These are phyloP conservation scores for Tetracladium setigerum DNA, from an alignment of 495 filamentous ascomycete species.

Conservation along the genomic window DNA sequence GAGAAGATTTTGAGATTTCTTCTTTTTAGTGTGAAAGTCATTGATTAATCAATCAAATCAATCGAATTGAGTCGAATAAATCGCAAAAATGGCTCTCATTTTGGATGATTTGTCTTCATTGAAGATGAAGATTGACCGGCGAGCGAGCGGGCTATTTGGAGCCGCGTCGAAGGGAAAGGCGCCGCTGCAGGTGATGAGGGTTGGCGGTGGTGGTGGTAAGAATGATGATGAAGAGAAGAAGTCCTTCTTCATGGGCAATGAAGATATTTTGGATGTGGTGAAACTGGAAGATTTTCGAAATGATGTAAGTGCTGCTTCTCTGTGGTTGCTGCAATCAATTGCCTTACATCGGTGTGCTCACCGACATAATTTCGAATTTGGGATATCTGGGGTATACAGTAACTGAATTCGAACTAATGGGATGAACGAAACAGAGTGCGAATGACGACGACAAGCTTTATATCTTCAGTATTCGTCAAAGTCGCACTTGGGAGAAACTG, in stretches of 20 bases:
- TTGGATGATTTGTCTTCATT: neutral
- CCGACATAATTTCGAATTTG: too few relatives aligned
- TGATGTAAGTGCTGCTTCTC: neutral
- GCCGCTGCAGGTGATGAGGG: constrained; percentile 1
- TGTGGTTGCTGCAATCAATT: too few relatives aligned
- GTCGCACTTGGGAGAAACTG: constrained; percentile 5
- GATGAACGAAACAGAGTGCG: neutral
- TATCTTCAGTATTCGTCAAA: constrained; percentile 8
- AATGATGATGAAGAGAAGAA: neutral
- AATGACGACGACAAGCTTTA: neutral
- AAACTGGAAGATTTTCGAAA: neutral
- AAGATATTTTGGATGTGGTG: neutral
- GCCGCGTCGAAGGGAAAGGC: constrained; percentile 1
- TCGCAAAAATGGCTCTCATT: too few relatives aligned
- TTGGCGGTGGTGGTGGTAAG: neutral
- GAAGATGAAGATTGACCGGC: constrained; percentile 1
- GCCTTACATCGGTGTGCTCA: too few relatives aligned
- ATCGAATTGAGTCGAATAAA: too few relatives aligned
- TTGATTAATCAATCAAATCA: too few relatives aligned
- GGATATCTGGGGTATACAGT: too few relatives aligned
- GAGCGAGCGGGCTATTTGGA: constrained; percentile 5
- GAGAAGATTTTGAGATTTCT: too few relatives aligned
- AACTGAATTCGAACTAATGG: too few relatives aligned
- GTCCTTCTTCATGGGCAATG: neutral
- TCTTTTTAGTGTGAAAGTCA: too few relatives aligned